Evolutionary conservation across 805 yeast species (phyloP), one percentile per base, ranked within the genome.

Genomic region (Candida maesae): DNA sequence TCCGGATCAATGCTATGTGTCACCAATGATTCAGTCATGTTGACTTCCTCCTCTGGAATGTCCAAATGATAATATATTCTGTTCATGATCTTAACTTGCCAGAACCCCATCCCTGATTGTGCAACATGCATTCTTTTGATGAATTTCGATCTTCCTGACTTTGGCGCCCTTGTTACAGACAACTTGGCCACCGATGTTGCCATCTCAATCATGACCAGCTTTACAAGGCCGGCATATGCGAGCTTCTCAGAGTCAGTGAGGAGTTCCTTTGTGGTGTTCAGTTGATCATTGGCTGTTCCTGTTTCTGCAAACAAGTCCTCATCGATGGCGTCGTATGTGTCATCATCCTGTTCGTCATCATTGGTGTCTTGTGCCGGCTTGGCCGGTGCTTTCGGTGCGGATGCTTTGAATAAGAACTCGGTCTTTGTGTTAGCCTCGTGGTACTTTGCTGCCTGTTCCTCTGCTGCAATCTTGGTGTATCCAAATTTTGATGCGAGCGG

Each of bases 221-320:
- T 83, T 8, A 84, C 79, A 9, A 91, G 70, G 0, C 96, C 98
- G 6, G 85, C 84, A 57, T 93, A 93, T 2, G 98, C 98, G 46
- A 90, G 82, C 54, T 86, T 82, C 60, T 93, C 96, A 13, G 83
- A 70, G 14, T 88, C 98, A 7, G 79, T 71, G 13, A 93, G 70
- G 77, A 93, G 76, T 18, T 79, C 76, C 58, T 81, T 87, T 5
- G 97, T 93, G 1, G 91, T 75, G 39, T 78, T 77, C 48, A 93
- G 66, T 42, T 90, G 95, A 34, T 76, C 78, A n/a, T 64, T 63
- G 0, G 87, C 76, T 46, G 70, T 50, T 17, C 71, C 73, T 16
- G 53, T 52, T 33, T 27, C 52, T 20, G 34, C 50, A 50, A 19
- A 52, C 58, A 36, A 63, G 23, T 66, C 81, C 32, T 68, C 76